Conservation (phyloP, 805 yeast species). For the Candida chauliodis region DNA sequence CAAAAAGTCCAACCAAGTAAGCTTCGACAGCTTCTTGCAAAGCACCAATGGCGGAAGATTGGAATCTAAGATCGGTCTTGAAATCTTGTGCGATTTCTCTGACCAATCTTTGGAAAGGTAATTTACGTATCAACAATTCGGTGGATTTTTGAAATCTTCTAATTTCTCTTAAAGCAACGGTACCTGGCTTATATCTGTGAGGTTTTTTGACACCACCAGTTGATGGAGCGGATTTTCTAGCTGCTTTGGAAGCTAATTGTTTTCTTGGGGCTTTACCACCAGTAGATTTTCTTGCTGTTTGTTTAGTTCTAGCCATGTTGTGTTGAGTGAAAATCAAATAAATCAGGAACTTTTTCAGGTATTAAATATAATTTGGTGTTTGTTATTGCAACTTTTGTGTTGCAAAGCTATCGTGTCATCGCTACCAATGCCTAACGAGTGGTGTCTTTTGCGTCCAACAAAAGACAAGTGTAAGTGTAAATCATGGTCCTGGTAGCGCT, state of each 20-base stretch:
- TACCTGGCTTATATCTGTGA: slow-evolving; percentile 52
- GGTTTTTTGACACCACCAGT: slow-evolving; percentile 51
- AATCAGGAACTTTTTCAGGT: neutral
- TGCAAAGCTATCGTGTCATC: no score
- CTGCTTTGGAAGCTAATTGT: slow-evolving; percentile 50
- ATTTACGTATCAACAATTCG: slow-evolving; percentile 47
- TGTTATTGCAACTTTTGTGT: neutral
- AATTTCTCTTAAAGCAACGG: slow-evolving; percentile 50
- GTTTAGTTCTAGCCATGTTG: slow-evolving; percentile 48
- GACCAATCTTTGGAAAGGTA: slow-evolving; percentile 49
- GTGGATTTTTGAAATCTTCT: slow-evolving; percentile 50
- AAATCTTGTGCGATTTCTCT: slow-evolving; percentile 49
- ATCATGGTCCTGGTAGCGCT: neutral
- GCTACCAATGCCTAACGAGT: no score
- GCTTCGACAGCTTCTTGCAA: slow-evolving; percentile 50
- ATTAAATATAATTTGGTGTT: neutral
- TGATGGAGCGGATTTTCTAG: slow-evolving; percentile 49
- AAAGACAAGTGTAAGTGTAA: neutral
- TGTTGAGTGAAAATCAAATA: slow-evolving; percentile 7
- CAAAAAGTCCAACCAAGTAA: slow-evolving; percentile 45
- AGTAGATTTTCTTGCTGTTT: slow-evolving; percentile 49
- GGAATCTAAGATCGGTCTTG: slow-evolving; percentile 48
- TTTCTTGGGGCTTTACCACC: slow-evolving; percentile 53
- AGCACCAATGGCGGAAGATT: slow-evolving; percentile 48
- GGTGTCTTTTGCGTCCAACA: neutral